Base-by-base conservation (phyloP, 1,139 yeast species). In the Arxiozyma bovina region DNA sequence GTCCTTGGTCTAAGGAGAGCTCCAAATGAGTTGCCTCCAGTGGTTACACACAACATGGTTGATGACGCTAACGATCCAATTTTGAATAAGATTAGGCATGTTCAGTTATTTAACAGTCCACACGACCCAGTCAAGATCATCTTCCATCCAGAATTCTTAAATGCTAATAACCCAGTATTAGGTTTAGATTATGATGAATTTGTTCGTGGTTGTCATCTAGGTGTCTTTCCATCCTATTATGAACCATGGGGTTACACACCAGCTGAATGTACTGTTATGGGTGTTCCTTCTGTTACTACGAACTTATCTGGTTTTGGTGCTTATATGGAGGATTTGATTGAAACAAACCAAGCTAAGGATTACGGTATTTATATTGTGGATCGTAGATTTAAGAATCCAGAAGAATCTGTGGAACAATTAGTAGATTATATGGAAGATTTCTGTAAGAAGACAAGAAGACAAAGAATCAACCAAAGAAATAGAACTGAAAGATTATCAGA, bases 211-310 rank as follows among this genome's bases (percentile, higher is more conserved):
- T 91, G 98, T 71, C 98, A 93, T 72, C 76, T 93, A 74, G 99
- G 99, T 70, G 96, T 93, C 53, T 93, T 93, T 84, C 99, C 99
- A 51, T 90, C 97, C 0, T 93, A 93, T 74, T 93, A 93, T 69
- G 99, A 93, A 73, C 99, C 99, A 8, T 93, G 99, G 99, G 99
- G 99, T 43, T 93, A 93, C 73, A 93, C 99, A 6, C 99, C 99
- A 12, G 98, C 98, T 15, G 99, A 93, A 71, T 93, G 99, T 76
- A 93, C 99, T 0, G 99, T 93, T 43, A 93, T 93, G 99, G 99
- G 99, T 58, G 96, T 93, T 56, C 99, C 99, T 21, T 89, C 96
- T 18, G 88, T 93, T 66, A 91, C 99, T 25, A 93, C 99, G 52
- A 93, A 93, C 71, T 76, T 93, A 61, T 89, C 97, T 6, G 99